These are phyloP conservation scores for Torulaspora globosa DNA, from an alignment of 1,139 yeast genomes.

Conservation along the genomic window DNA sequence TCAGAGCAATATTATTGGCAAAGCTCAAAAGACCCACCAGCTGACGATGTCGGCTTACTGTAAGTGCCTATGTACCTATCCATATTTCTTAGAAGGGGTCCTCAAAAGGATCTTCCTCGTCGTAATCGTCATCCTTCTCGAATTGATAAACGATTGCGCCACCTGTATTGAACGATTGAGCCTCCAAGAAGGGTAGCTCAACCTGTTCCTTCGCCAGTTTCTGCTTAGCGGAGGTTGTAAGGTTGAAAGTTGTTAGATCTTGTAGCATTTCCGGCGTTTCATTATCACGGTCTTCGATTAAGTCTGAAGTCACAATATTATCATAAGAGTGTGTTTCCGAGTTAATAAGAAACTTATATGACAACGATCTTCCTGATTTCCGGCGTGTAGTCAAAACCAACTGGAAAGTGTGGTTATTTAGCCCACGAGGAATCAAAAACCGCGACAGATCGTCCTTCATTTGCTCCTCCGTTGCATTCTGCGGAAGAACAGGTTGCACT, in stretches of 20 bases:
- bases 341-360: slow-evolving; percentile 54
- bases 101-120: slow-evolving; percentile 96
- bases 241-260: slow-evolving; percentile 81
- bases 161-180: slow-evolving; percentile 72
- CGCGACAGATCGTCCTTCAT: slow-evolving; percentile 43
- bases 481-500: slow-evolving; percentile 43
- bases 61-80: slow-evolving; percentile 4
- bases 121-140: slow-evolving; percentile 81
- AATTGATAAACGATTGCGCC: slow-evolving; percentile 94
- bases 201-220: slow-evolving; percentile 76
- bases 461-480: slow-evolving; percentile 46
- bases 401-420: slow-evolving; percentile 48
- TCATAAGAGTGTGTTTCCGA: slow-evolving; percentile 48
- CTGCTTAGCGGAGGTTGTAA: slow-evolving; percentile 71
- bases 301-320: slow-evolving; percentile 33
- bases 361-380: slow-evolving; percentile 75
- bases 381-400: slow-evolving; percentile 62
- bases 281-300: slow-evolving; percentile 36
- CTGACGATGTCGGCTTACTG: background rate
- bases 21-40: slow-evolving; percentile 9
- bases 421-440: slow-evolving; percentile 48
- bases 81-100: slow-evolving; percentile 65
- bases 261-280: slow-evolving; percentile 49
- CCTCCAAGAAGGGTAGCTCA: slow-evolving; percentile 82
- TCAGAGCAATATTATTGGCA: slow-evolving; percentile 14